Evolutionary conservation across 2,329 filamentous ascomycete genomes (phyloP).

Genomic region (Aspergillus piperis): DNA sequence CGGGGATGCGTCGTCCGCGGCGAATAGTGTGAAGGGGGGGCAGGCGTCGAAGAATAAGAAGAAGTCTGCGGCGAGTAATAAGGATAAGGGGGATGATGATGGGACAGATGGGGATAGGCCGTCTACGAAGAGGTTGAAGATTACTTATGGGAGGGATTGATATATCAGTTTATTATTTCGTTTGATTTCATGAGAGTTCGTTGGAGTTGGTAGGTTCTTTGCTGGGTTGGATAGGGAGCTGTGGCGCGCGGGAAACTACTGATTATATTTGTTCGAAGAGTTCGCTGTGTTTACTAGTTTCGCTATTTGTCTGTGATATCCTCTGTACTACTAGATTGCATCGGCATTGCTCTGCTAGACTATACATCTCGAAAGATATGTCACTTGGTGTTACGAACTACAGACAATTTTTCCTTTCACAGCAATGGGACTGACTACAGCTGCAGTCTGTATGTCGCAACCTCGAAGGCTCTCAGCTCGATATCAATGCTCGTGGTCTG

Average conservation of each 20-base stretch:
- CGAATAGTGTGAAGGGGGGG: slow-evolving; percentile 36
- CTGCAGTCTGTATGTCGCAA: slow-evolving; percentile 74
- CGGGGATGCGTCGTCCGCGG: slow-evolving; percentile 25
- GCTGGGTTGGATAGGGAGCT: slow-evolving; percentile 5
- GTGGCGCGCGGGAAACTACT: not conserved
- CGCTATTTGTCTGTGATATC: slow-evolving; percentile 8
- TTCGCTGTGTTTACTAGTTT: not conserved
- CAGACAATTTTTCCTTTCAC: not conserved
- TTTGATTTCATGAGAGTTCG: too few species aligned
- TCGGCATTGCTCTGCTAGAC: slow-evolving; percentile 1
- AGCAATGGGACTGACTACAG: slow-evolving; percentile 36
- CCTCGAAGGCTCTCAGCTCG: slow-evolving; percentile 76
- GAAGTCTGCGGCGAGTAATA: slow-evolving; percentile 30
- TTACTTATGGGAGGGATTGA: slow-evolving; percentile 48
- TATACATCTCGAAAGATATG: not conserved
- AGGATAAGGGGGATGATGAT: slow-evolving; percentile 35
- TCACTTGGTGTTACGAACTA: slow-evolving; percentile 7
- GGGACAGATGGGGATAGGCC: slow-evolving; percentile 40
- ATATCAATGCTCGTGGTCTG: slow-evolving; percentile 56
- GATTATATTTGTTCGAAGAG: not conserved
- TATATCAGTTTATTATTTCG: not conserved
- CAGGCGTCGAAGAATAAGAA: slow-evolving; percentile 45
- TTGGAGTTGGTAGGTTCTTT: slow-evolving; percentile 9
- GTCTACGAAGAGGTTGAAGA: slow-evolving; percentile 47
- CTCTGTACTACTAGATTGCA: slow-evolving; percentile 4